Conservation (phyloP, 2,329 filamentous ascomycete genomes). For the Colletotrichum eleusines region DNA sequence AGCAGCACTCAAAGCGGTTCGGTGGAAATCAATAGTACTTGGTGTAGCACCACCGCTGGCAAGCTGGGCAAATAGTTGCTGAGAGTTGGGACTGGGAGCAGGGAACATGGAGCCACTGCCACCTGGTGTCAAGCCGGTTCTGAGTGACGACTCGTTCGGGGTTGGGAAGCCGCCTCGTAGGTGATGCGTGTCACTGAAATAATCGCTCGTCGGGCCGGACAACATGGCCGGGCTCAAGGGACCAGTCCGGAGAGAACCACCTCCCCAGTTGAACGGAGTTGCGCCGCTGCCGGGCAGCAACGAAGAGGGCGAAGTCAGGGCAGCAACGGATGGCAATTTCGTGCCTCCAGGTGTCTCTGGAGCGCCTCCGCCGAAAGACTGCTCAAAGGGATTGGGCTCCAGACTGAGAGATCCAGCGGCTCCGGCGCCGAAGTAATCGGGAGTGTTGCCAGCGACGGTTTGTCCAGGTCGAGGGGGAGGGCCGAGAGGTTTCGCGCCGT, state of each 20-base stretch:
- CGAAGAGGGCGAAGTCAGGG: constrained; percentile 90
- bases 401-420: constrained; percentile 71
- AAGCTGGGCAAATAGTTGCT: constrained; percentile 79
- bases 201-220: constrained; percentile 85
- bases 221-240: constrained; percentile 98
- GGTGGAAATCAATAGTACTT: constrained; percentile 92
- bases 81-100: constrained; percentile 86
- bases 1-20: constrained; percentile 87
- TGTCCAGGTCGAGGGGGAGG: constrained; percentile 76
- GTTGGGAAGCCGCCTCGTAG: constrained; percentile 90
- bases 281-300: constrained; percentile 80
- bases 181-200: constrained; percentile 85
- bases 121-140: constrained; percentile 92
- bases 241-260: constrained; percentile 88
- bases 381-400: constrained; percentile 97
- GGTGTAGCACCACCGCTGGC: constrained; percentile 88
- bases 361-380: constrained; percentile 80
- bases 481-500: constrained; percentile 74
- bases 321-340: constrained; percentile 88
- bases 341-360: constrained; percentile 86
- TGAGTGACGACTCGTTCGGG: constrained; percentile 93
- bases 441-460: constrained; percentile 63
- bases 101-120: constrained; percentile 98
- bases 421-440: constrained; percentile 77
- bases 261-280: constrained; percentile 82